These are phyloP conservation scores for Eucalyptus melliodora DNA, from an alignment of 345 rosid genomes.

Conservation along the genomic window DNA sequence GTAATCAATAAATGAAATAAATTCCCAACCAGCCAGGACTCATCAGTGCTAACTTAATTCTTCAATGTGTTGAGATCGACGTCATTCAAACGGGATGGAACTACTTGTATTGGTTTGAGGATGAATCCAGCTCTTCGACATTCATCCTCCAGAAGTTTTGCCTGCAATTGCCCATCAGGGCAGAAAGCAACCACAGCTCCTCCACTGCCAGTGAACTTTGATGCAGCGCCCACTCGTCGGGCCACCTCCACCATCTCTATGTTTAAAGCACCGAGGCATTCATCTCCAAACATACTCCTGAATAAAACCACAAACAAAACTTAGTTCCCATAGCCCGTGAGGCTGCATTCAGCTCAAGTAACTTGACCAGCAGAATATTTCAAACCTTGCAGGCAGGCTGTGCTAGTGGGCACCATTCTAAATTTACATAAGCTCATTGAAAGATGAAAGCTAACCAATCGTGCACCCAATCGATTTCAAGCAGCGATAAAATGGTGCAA, in stretches of 20 bases:
- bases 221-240: conserved; percentile 61
- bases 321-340: neutral
- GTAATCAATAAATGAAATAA: neutral
- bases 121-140: conserved; percentile 62
- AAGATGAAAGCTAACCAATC: neutral
- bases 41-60: neutral
- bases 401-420: neutral
- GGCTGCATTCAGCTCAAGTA: neutral
- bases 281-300: conserved; percentile 88
- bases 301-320: neutral
- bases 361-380: neutral
- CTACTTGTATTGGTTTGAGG: conserved; percentile 44
- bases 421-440: neutral
- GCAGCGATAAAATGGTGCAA: neutral
- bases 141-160: conserved; percentile 50
- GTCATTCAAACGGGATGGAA: conserved; percentile 33
- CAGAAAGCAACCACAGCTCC: conserved; percentile 91
- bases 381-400: neutral
- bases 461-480: neutral
- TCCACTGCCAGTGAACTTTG: conserved; percentile 94
- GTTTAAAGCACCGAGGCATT: conserved; percentile 56
- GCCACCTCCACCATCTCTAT: conserved; percentile 90
- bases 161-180: conserved; percentile 58
- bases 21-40: neutral
- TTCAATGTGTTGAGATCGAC: conserved; percentile 25